Base-by-base conservation (phyloP, 106 monocot genomes). In the Allium sativum region DNA sequence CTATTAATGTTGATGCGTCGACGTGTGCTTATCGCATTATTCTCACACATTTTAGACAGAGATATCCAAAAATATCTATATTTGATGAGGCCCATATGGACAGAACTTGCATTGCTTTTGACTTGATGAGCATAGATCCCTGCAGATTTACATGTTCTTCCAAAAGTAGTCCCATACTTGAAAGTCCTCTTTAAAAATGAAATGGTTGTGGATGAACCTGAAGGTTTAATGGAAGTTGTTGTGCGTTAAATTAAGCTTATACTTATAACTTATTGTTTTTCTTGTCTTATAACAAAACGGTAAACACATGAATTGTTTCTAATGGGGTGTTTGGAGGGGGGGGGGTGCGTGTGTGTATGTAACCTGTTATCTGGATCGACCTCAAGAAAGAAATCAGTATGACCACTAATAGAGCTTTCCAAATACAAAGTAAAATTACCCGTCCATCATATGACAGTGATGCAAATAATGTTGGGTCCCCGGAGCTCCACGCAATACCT, bases 361-460 rank as follows among this genome's bases (percentile, higher is more conserved):
- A n/a, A n/a, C n/a, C n/a, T n/a, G n/a, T n/a, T n/a, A n/a, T n/a
- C n/a, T n/a, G n/a, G n/a, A n/a, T n/a, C n/a, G n/a, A n/a, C n/a
- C n/a, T n/a, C 31, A 31, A 31, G 31, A 3, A 31, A 31, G 31
- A 31, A 31, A 31, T 31, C 31, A 31, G 5, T 31, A 31, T 31
- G 31, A 5, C 31, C 5, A 31, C 31, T 31, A 31, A 31, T 31
- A 3, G 31, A 31, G 31, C 31, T 31, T 31, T 31, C 31, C 31
- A 31, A 31, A 31, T 31, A 44, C 44, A 18, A 44, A 52, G 50
- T 68, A 53, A 8, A 69, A 81, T 84, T 82, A 96, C 91, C 78
- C 91, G 82, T 42, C 96, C 96, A 70, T 96, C 96, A 82, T 96
- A 96, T 44, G 91, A 96, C 52, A 96, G 76, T 53, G 96, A 91